Percentiles rank a stretch among this genome's conserved stretches.
Evolutionary conservation across 1,284 basidiomycete species (phyloP).

Genomic region (Pseudozyma hubeiensis): DNA sequence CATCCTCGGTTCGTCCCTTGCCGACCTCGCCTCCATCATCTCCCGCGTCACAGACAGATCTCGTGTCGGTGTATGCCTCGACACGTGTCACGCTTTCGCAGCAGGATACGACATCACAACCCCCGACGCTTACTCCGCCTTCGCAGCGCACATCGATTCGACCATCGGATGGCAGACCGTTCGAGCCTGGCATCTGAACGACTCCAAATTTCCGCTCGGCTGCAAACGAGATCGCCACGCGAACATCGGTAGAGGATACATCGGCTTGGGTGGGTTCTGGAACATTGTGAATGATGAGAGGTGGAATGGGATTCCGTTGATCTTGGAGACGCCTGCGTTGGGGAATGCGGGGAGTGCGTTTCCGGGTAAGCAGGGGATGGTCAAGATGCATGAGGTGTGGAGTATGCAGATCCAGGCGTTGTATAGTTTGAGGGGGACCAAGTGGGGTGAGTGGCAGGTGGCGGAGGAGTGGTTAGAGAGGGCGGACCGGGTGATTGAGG

Average conservation of each 20-base stretch:
- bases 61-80: slow-evolving; percentile 83
- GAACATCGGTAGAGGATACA: slow-evolving; percentile 83
- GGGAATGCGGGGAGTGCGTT: slow-evolving; percentile 21
- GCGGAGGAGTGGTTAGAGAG: slow-evolving; percentile 26
- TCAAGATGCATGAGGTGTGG: slow-evolving; percentile 75
- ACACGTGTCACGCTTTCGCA: slow-evolving; percentile 88
- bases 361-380: slow-evolving; percentile 24
- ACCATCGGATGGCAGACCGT: slow-evolving; percentile 80
- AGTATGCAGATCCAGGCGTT: slow-evolving; percentile 71
- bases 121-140: slow-evolving; percentile 66
- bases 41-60: slow-evolving; percentile 77
- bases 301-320: slow-evolving; percentile 78
- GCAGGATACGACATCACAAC: slow-evolving; percentile 85
- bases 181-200: slow-evolving; percentile 82
- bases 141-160: slow-evolving; percentile 75
- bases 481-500: slow-evolving; percentile 16
- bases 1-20: slow-evolving; percentile 79
- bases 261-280: slow-evolving; percentile 77
- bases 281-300: slow-evolving; percentile 79
- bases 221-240: slow-evolving; percentile 83
- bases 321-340: slow-evolving; percentile 79
- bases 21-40: slow-evolving; percentile 79
- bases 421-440: slow-evolving; percentile 64
- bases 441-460: slow-evolving; percentile 40
- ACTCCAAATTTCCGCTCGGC: slow-evolving; percentile 77